These are phyloP conservation scores for Paracamarosporium sp. DNA, from an alignment of 2,329 filamentous ascomycete genomes.

Conservation along the genomic window DNA sequence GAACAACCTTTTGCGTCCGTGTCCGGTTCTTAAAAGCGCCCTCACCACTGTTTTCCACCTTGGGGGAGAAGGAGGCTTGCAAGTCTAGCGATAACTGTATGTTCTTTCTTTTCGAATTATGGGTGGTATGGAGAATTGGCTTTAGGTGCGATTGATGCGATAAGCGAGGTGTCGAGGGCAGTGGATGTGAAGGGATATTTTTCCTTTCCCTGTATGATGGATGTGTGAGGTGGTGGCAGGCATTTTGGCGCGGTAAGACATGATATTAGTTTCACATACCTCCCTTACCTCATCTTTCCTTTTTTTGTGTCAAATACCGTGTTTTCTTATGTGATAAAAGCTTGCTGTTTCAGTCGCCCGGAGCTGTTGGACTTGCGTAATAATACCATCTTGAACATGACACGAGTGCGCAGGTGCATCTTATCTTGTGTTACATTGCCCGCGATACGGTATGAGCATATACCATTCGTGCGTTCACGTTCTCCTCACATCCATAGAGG, in stretches of 20 bases:
- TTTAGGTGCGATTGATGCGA: conserved; percentile 1
- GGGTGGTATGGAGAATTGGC: conserved; percentile 1
- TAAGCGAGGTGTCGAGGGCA: neutral
- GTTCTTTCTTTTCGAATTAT: conserved; percentile 18
- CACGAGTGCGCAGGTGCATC: too few relatives aligned
- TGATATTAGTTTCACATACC: conserved; percentile 7
- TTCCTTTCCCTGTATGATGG: conserved; percentile 8
- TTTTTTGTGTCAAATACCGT: neutral
- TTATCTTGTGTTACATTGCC: too few relatives aligned
- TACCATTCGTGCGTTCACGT: too few relatives aligned
- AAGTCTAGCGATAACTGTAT: conserved; percentile 23
- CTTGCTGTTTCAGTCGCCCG: neutral
- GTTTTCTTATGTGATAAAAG: neutral
- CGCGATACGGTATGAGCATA: too few relatives aligned
- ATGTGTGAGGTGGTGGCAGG: conserved; percentile 1
- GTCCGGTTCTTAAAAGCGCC: conserved; percentile 27
- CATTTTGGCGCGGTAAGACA: conserved; percentile 6
- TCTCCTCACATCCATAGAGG: too few relatives aligned
- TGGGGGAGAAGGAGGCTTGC: conserved; percentile 7
- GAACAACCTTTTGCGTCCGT: conserved; percentile 4
- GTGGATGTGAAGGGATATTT: neutral
- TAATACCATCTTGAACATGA: neutral
- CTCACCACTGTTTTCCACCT: conserved; percentile 15
- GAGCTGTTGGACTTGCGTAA: neutral
- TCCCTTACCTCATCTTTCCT: neutral